Percentiles rank a stretch among this genome's conserved stretches.
phyloP scores from a whole-genome alignment of 257 asterid genomes.

The Verbascum thapsus region DNA sequence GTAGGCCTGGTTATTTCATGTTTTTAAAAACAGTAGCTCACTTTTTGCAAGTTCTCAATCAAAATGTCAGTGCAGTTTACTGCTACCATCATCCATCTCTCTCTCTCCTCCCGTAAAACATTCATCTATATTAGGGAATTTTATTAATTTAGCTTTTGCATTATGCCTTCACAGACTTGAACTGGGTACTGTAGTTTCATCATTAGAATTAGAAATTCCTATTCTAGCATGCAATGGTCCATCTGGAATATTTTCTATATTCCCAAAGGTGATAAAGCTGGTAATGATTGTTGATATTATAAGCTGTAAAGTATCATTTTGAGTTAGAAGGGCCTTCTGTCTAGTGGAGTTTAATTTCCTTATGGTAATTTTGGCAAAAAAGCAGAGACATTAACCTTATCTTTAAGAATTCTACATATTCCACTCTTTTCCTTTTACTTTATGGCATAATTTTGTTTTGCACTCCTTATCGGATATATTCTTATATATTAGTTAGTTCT shows the following conservation, averaged over 20 bases:
- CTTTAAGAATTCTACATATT: slow-evolving; percentile 4
- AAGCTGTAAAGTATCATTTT: not conserved
- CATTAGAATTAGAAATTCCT: slow-evolving; percentile 16
- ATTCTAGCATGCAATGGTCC: slow-evolving; percentile 8
- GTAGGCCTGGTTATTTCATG: slow-evolving; percentile 11
- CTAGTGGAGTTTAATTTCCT: not conserved
- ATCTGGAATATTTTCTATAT: not conserved
- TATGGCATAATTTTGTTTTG: slow-evolving; percentile 18
- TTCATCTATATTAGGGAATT: slow-evolving; percentile 5
- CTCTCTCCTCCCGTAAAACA: not conserved
- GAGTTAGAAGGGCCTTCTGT: slow-evolving; percentile 15
- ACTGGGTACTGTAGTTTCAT: not conserved
- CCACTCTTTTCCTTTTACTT: not conserved
- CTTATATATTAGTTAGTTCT: not conserved
- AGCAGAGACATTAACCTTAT: slow-evolving; percentile 10
- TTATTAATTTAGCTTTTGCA: not conserved
- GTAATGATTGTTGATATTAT: not conserved
- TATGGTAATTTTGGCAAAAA: not conserved
- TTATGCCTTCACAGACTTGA: slow-evolving; percentile 11
- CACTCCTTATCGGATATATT: not conserved
- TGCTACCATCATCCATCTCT: not conserved
- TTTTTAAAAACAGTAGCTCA: slow-evolving; percentile 18
- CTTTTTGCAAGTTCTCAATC: slow-evolving; percentile 6
- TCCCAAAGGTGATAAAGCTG: slow-evolving; percentile 12
- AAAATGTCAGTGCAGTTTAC: slow-evolving; percentile 8